Base-by-base conservation (phyloP, 306 rosid species). In the Vigna mungo region DNA sequence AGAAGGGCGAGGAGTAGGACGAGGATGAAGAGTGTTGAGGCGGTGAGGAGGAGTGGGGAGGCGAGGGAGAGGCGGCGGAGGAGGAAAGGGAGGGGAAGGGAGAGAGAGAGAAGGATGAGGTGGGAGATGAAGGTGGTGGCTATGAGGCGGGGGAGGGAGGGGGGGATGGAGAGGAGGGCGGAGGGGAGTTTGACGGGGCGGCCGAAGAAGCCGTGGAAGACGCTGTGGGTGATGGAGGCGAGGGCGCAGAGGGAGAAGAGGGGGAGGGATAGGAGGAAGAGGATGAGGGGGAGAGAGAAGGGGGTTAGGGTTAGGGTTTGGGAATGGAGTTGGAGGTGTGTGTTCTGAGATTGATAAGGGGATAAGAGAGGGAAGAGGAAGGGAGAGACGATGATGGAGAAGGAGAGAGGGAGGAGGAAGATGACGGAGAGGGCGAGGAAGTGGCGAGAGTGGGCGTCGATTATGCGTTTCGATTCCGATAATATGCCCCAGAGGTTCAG, bases 401-500 rank as follows among this genome's bases (percentile, higher is more conserved):
- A 21, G 64, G 67, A 62, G 61, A 62, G 69, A 51, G 46, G 76
- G 52, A 4, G 13, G 67, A 82, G 65, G 56, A 65, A 85, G 86
- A 90, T 61, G 83, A 89, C 87, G 32, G 92, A 89, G 78, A 90
- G 90, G 23, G 87, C 94, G 0, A 92, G 85, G 89, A 92, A 90
- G 81, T 90, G 96, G 78, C 90, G 90, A 10, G 92, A 82, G 90
- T 89, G 97, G 1, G 96, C 90, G 84, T 84, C 84, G 79, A 90
- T 74, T 20, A 90, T 89, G 62, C 96, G 85, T 63, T 84, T 90
- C 0, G 97, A 85, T 84, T 86, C 90, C 1, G 71, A 72, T 39
- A 92, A 86, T 8, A 90, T 69, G 0, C 86, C 56, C 34, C 81
- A 80, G 14, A 89, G 55, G 85, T 61, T 43, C 0, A 77, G 80